Percentiles rank a stretch among this genome's conserved stretches.
Evolutionary conservation across 1,139 yeast species (phyloP).

Genomic region (Geotrichum macrosporum): DNA sequence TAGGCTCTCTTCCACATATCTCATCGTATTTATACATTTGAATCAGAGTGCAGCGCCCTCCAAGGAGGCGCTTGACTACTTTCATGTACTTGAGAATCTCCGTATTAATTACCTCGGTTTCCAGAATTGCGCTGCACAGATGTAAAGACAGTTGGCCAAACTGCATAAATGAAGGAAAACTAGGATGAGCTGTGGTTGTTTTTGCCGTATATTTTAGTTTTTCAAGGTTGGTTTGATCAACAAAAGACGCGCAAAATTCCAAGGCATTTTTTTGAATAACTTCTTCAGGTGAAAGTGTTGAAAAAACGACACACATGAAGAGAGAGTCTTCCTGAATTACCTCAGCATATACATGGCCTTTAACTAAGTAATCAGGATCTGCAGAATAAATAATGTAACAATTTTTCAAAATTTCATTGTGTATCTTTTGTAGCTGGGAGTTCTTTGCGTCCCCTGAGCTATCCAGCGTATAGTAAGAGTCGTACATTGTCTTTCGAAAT

Average conservation of each 20-base stretch:
- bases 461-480: conserved; percentile 19
- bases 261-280: conserved; percentile 10
- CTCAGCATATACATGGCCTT: conserved; percentile 23
- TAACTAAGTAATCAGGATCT: conserved; percentile 27
- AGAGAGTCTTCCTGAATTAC: conserved; percentile 16
- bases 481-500: conserved; percentile 19
- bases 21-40: conserved; percentile 37
- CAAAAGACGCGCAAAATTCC: conserved; percentile 16
- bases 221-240: conserved; percentile 11
- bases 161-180: conserved; percentile 12
- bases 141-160: conserved; percentile 16
- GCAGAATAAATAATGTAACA: conserved; percentile 25
- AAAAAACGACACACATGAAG: conserved; percentile 9
- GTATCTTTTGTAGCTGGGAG: conserved; percentile 6
- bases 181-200: conserved; percentile 7
- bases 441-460: conserved; percentile 21
- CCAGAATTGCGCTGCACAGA: conserved; percentile 8
- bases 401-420: conserved; percentile 17
- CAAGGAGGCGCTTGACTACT: conserved; percentile 27
- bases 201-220: conserved; percentile 8
- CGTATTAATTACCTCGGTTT: conserved; percentile 9
- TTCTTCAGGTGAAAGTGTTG: conserved; percentile 6
- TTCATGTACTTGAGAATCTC: conserved; percentile 30
- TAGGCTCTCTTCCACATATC: conserved; percentile 24
- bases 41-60: conserved; percentile 24